Evolutionary conservation across 169 alveolate species (phyloP).

Genomic region (Neospora caninum): DNA sequence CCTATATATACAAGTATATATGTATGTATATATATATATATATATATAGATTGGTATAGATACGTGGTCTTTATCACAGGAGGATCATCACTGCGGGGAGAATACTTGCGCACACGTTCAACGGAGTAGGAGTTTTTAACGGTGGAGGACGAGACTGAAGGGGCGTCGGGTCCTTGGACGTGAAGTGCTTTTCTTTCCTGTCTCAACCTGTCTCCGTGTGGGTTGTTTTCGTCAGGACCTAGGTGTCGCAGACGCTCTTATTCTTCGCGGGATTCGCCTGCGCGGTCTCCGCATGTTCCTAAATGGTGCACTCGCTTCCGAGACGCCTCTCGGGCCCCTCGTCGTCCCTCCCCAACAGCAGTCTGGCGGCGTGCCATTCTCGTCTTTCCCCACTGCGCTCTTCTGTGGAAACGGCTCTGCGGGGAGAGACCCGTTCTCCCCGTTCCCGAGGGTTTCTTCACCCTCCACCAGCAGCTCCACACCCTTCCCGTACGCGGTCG

Average conservation of each 20-base stretch:
- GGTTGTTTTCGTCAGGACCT: not conserved
- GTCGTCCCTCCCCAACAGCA: not conserved
- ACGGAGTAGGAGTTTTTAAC: too few relatives aligned
- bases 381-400: not conserved
- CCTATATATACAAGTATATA: not conserved
- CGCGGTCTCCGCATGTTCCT: conserved; percentile 15
- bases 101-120: too few relatives aligned
- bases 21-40: not conserved
- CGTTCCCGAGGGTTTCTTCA: not conserved
- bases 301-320: not conserved
- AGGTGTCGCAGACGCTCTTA: not conserved
- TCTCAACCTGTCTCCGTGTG: not conserved
- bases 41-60: not conserved
- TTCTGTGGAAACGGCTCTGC: not conserved
- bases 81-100: too few relatives aligned
- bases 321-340: not conserved
- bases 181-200: not conserved
- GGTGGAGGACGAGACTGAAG: too few relatives aligned
- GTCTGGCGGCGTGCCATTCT: not conserved
- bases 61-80: too few relatives aligned
- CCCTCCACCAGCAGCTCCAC: conserved; percentile 55
- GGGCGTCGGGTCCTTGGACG: too few relatives aligned
- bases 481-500: conserved; percentile 57
- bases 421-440: not conserved
- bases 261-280: conserved; percentile 3